Conservation (phyloP, 768 basidiomycete species). For the Leucocoprinus birnbaumii region DNA sequence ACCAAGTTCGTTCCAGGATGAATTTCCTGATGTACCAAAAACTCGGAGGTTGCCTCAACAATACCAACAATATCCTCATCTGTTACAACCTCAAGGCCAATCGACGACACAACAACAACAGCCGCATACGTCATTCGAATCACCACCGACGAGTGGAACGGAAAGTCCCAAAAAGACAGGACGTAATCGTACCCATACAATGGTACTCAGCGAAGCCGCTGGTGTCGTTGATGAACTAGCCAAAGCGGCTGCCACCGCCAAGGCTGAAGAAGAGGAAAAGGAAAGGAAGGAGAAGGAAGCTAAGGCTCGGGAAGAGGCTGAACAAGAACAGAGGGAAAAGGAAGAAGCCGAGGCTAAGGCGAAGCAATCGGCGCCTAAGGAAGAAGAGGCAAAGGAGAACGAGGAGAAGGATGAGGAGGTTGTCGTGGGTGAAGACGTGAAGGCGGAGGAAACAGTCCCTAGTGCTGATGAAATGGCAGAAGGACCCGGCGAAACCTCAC, state of each 20-base stretch:
- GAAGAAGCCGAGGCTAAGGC: background rate
- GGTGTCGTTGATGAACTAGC: conserved; percentile 33
- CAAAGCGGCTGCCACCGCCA: background rate
- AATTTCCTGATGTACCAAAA: conserved; percentile 4
- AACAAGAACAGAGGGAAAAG: background rate
- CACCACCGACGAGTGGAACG: conserved; percentile 1
- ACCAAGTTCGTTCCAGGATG: conserved; percentile 1
- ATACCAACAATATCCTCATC: conserved; percentile 6
- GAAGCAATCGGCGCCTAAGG: background rate
- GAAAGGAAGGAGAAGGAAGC: conserved; percentile 12
- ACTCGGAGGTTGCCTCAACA: conserved; percentile 1
- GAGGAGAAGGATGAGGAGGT: background rate
- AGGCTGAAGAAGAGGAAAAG: conserved; percentile 6
- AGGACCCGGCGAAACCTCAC: background rate
- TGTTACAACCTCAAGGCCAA: conserved; percentile 6
- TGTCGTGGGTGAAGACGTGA: background rate
- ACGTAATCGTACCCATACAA: conserved; percentile 67
- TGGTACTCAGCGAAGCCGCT: conserved; percentile 56
- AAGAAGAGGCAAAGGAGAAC: background rate
- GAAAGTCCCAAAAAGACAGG: conserved; percentile 45
- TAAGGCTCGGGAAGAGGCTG: background rate
- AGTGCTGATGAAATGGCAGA: background rate
- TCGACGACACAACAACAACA: conserved; percentile 7
- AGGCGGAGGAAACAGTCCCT: background rate
- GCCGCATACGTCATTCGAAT: conserved; percentile 2